phyloP scores from a whole-genome alignment of 2,329 filamentous ascomycete genomes.

The Xylariales sp. region DNA sequence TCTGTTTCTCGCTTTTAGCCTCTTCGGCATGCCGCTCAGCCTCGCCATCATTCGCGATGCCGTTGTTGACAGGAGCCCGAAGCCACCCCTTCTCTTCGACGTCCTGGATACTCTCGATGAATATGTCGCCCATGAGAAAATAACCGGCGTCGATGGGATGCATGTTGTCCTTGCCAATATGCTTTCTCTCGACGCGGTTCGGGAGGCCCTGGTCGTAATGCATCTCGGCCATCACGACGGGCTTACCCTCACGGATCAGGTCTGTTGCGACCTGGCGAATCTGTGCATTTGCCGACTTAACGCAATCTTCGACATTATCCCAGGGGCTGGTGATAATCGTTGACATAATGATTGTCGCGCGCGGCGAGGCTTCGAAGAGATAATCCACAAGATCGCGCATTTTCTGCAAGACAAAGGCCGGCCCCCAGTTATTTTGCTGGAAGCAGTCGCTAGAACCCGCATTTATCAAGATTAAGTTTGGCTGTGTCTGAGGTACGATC shows the following conservation, averaged over 20 bases:
- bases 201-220: conserved; percentile 46
- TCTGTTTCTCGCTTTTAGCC: conserved; percentile 32
- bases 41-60: conserved; percentile 38
- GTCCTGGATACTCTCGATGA: conserved; percentile 46
- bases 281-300: conserved; percentile 47
- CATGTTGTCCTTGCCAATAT: conserved; percentile 47
- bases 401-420: conserved; percentile 41
- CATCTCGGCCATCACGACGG: conserved; percentile 47
- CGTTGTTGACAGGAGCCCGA: conserved; percentile 39
- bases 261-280: conserved; percentile 46
- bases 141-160: conserved; percentile 48
- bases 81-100: conserved; percentile 46
- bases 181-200: conserved; percentile 40
- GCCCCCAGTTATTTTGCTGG: conserved; percentile 45
- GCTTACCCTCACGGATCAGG: conserved; percentile 45
- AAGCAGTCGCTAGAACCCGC: conserved; percentile 48
- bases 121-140: conserved; percentile 49
- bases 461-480: conserved; percentile 48
- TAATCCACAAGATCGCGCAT: conserved; percentile 47
- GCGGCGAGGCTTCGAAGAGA: conserved; percentile 46
- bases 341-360: conserved; percentile 46
- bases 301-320: conserved; percentile 45
- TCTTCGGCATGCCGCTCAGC: conserved; percentile 37
- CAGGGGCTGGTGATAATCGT: conserved; percentile 47
- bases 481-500: conserved; percentile 46